Evolutionary conservation across 306 rosid genomes (phyloP), one percentile per base, ranked within the genome.

Genomic region (Datisca glomerata): DNA sequence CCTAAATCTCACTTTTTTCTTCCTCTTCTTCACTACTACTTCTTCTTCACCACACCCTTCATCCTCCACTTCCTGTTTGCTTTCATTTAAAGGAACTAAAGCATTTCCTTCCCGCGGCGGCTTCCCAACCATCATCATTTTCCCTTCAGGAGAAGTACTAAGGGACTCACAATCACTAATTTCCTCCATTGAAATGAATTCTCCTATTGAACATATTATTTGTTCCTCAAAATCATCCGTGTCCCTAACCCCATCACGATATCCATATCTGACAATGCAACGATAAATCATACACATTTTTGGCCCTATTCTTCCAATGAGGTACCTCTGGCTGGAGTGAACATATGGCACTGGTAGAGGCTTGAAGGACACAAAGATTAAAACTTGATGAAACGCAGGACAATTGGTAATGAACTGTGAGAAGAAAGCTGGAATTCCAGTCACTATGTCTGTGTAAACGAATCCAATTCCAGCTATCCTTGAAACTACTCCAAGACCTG

Each of bases 351-450:
- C 72, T 0, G 94, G 65, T 23, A 72, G 48, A 12, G 86, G 64
- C 82, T 79, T 79, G 75, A 83, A 83, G 48, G 94, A 75, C 45
- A 79, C 91, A 40, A 79, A 56, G 54, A 83, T 84, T 56, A 84
- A 16, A 21, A 84, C 78, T 58, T 73, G 83, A 63, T 84, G 94
- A 61, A 68, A 84, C 19, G 92, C 86, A 34, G 94, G 94, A 49
- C 79, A 80, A 42, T 84, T 84, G 1, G 92, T 70, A 7, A 84
- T 76, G 39, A 84, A 84, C 44, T 79, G 91, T 18, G 94, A 75
- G 69, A 84, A 84, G 73, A 84, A 84, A 42, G 92, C 78, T n/a
- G 92, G 94, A 39, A 84, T 73, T 67, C 86, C 86, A 6, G 77
- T 51, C 2, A 79, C 75, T 29, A 84, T 51, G 55, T 79, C 92